Percentiles rank a stretch among this genome's conserved stretches.
Evolutionary conservation across 1,139 yeast species (phyloP).

Genomic region (Kurtzmaniella quercitrusa): DNA sequence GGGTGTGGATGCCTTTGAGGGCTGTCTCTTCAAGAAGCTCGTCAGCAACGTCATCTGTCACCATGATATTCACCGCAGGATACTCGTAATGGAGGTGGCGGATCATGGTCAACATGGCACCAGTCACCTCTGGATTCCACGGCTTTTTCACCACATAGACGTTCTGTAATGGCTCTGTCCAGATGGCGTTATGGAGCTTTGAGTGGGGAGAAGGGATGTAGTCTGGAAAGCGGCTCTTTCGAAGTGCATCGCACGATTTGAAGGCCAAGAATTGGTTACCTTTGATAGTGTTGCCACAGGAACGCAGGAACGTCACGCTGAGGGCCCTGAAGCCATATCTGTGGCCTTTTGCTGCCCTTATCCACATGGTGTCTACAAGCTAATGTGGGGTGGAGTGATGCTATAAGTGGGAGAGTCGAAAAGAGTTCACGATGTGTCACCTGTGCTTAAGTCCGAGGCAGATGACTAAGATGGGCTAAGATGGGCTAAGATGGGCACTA

Average conservation of each 20-base stretch:
- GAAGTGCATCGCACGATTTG: slow-evolving; percentile 11
- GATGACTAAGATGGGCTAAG: no score
- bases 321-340: not conserved
- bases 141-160: slow-evolving; percentile 83
- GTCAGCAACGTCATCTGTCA: slow-evolving; percentile 71
- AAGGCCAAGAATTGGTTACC: slow-evolving; percentile 7
- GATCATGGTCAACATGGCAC: slow-evolving; percentile 65
- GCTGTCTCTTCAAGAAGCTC: slow-evolving; percentile 50
- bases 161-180: slow-evolving; percentile 55
- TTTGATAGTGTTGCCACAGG: slow-evolving; percentile 3
- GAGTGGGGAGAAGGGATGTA: slow-evolving; percentile 42
- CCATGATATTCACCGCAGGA: slow-evolving; percentile 70
- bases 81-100: slow-evolving; percentile 50
- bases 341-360: not conserved
- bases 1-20: slow-evolving; percentile 13
- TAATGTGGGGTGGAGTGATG: not conserved
- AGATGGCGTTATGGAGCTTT: slow-evolving; percentile 45
- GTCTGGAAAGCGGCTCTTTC: slow-evolving; percentile 27
- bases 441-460: not conserved
- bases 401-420: not conserved
- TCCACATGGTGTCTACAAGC: not conserved
- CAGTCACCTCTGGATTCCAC: slow-evolving; percentile 60
- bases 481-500: no score
- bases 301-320: not conserved
- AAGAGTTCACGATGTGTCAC: not conserved